Percentiles rank a stretch among this genome's conserved stretches.
phyloP scores from a whole-genome alignment of 345 rosid species.

The Salix purpurea region DNA sequence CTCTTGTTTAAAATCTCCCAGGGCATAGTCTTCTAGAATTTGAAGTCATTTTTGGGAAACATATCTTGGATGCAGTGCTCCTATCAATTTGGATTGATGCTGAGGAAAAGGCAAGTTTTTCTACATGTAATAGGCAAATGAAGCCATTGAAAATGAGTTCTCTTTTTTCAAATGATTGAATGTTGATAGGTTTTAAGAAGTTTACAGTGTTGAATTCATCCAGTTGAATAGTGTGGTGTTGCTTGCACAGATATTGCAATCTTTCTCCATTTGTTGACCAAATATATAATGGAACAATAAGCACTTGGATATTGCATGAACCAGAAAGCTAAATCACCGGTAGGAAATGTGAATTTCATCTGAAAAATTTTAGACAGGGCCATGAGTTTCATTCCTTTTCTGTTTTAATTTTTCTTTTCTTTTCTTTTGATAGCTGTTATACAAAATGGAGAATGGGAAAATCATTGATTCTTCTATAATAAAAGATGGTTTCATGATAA shows the following conservation, averaged over 20 bases:
- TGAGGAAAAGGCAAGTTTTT: neutral
- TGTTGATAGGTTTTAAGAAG: neutral
- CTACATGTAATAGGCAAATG: neutral
- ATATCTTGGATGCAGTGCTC: neutral
- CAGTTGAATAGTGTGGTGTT: neutral
- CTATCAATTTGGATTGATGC: neutral
- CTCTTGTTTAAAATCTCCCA: neutral
- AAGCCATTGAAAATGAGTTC: neutral
- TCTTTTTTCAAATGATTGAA: neutral
- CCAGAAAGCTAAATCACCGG: neutral
- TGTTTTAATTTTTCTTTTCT: neutral
- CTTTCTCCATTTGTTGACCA: neutral
- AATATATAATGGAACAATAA: neutral
- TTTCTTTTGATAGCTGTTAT: neutral
- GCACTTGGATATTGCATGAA: conserved; percentile 2
- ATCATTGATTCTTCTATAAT: conserved; percentile 30
- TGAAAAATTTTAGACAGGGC: neutral
- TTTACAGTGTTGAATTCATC: neutral
- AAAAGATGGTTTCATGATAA: conserved; percentile 19
- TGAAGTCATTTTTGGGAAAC: neutral
- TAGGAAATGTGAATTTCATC: neutral
- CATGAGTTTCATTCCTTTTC: conserved; percentile 1
- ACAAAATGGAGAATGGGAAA: conserved; percentile 34
- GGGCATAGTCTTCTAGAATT: neutral
- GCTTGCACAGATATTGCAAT: neutral